Conservation (phyloP, 2,329 filamentous ascomycete species). For the Curvularia sp. region DNA sequence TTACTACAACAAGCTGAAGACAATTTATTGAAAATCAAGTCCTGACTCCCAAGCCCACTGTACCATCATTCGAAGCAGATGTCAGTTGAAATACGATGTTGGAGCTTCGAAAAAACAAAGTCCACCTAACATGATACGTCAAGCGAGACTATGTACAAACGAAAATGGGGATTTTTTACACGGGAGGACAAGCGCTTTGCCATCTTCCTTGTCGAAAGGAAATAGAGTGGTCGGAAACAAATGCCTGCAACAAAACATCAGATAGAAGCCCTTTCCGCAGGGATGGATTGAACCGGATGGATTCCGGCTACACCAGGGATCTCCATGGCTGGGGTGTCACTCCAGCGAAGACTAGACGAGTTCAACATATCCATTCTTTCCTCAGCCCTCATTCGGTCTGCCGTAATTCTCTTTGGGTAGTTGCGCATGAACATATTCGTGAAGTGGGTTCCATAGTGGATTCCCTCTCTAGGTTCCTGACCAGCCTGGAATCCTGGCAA, state of each 20-base stretch:
- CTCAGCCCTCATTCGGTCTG: slow-evolving; percentile 10
- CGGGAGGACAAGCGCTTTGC: background rate
- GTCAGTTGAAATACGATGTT: too few species aligned
- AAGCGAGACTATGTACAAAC: too few species aligned
- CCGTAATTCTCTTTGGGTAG: slow-evolving; percentile 15
- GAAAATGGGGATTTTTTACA: too few species aligned
- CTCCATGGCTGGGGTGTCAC: background rate
- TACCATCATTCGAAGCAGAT: too few species aligned
- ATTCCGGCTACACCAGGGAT: background rate
- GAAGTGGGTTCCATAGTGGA: slow-evolving; percentile 18
- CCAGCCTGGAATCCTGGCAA: slow-evolving; percentile 12
- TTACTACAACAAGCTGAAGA: too few species aligned
- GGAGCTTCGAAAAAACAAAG: too few species aligned
- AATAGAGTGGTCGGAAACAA: background rate
- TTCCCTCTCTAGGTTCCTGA: slow-evolving; percentile 9
- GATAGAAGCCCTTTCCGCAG: background rate
- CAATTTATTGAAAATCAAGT: too few species aligned
- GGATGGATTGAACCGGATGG: background rate
- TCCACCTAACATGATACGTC: too few species aligned
- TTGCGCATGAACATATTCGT: slow-evolving; percentile 22
- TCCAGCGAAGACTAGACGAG: slow-evolving; percentile 5
- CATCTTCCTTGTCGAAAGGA: background rate
- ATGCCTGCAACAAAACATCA: background rate
- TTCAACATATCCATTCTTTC: slow-evolving; percentile 12
- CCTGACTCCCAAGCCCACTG: too few species aligned